These are phyloP conservation scores for Penicillium sp. DNA, from an alignment of 2,329 filamentous ascomycete genomes.

Conservation along the genomic window DNA sequence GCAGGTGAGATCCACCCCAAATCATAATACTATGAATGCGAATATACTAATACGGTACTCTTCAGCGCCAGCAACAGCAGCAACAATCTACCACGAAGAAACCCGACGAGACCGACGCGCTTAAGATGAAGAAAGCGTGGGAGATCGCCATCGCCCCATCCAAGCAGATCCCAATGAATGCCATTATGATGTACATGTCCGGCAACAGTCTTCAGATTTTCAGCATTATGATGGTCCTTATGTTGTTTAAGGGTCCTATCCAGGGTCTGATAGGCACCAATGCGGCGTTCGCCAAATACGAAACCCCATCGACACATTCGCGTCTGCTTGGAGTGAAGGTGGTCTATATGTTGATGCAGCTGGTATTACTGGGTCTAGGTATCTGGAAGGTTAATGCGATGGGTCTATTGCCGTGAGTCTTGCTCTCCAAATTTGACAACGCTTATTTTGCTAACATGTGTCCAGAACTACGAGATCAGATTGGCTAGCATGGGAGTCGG, in stretches of 20 bases:
- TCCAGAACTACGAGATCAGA: slow-evolving; percentile 89
- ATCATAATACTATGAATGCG: neutral
- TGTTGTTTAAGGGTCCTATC: slow-evolving; percentile 96
- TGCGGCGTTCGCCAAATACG: slow-evolving; percentile 85
- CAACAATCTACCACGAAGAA: slow-evolving; percentile 36
- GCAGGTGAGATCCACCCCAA: slow-evolving; percentile 45
- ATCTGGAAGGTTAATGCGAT: slow-evolving; percentile 97
- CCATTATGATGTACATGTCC: slow-evolving; percentile 99
- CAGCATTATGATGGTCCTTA: slow-evolving; percentile 99
- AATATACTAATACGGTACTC: slow-evolving; percentile 1
- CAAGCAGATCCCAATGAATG: slow-evolving; percentile 96
- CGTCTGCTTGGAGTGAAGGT: slow-evolving; percentile 81
- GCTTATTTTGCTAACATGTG: slow-evolving; percentile 13
- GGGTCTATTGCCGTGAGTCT: slow-evolving; percentile 82
- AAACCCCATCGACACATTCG: slow-evolving; percentile 72
- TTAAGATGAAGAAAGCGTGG: slow-evolving; percentile 99
- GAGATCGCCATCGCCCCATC: slow-evolving; percentile 90
- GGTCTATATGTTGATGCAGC: slow-evolving; percentile 83
- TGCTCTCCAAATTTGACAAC: neutral
- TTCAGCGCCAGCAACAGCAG: slow-evolving; percentile 34
- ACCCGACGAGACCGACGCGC: slow-evolving; percentile 82
- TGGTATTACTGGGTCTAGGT: slow-evolving; percentile 78
- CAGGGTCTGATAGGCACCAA: slow-evolving; percentile 80
- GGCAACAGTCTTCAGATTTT: slow-evolving; percentile 98
- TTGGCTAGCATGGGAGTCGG: slow-evolving; percentile 93